Evolutionary conservation across 345 rosid species (phyloP), one percentile per base, ranked within the genome.

Genomic region (Rhizophora mangle): DNA sequence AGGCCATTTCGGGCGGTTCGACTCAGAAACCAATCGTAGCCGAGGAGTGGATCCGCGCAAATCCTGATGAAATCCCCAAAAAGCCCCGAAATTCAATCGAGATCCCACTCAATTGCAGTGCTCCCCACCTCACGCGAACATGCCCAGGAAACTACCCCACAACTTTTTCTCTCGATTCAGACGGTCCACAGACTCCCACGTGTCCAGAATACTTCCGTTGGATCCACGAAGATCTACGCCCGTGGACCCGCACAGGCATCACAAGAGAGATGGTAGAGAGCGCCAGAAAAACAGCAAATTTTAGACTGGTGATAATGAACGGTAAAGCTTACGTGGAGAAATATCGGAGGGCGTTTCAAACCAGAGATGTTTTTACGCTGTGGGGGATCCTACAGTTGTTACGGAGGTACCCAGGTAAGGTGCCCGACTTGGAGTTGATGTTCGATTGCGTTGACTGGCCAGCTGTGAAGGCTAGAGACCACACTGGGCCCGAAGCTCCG

Each of bases 61-160:
- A 2, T 19, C 5, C 4, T 43, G 49, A 3, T 3, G 49, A 21
- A 58, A 64, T 46, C 24, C 73, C 80, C 59, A 20, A 70, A 53
- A 71, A 62, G 69, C 66, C 76, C 29, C 52, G 63, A 30, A 27
- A 52, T 27, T 77, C 55, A 55, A 21, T 79, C 3, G 80, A 80
- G 32, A 31, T 79, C 64, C 88, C 86, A 70, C 85, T 87, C 39
- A 72, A 85, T 60, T 87, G 95, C 82, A 69, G 71, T 49, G 78
- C 65, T 13, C 68, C 60, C 21, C 64, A 73, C 71, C 74, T 26
- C 71, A 77, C 76, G 6, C 29, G 72, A 68, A 26, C 71, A 30
- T 87, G 95, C 70, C 89, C 89, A 22, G 8, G 54, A 8, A 60
- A 67, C 51, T 85, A 86, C 76, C 86, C 86, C 0, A 57, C 72